Conservation (phyloP, 78 protist genomes). For the Ministeria vibrans region DNA sequence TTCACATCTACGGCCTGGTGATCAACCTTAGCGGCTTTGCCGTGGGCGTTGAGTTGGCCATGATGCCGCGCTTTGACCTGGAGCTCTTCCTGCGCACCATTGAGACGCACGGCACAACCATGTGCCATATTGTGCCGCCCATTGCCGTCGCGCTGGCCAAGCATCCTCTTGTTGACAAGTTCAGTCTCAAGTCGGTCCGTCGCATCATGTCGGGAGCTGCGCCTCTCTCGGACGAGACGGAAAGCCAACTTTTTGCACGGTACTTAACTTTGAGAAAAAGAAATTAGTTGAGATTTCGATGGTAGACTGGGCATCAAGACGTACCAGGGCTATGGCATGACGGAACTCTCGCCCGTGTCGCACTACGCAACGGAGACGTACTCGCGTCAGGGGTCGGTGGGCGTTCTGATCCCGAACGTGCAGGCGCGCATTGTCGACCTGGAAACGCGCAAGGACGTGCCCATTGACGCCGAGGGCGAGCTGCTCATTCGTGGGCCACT, state of each 20-base stretch:
- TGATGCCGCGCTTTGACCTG: conserved; percentile 57
- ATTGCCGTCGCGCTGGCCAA: conserved; percentile 69
- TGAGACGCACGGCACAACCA: neutral
- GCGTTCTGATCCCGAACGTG: conserved; percentile 7
- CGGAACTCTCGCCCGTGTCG: conserved; percentile 65
- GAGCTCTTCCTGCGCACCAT: conserved; percentile 35
- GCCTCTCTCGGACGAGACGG: conserved; percentile 46
- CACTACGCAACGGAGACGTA: neutral
- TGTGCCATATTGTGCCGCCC: conserved; percentile 55
- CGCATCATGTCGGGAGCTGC: conserved; percentile 72
- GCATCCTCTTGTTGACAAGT: conserved; percentile 60
- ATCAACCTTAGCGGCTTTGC: neutral
- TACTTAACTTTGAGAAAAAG: no score
- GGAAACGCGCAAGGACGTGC: neutral
- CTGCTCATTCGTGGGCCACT: conserved; percentile 62
- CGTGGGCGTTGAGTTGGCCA: conserved; percentile 2
- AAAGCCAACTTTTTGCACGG: conserved; percentile 5
- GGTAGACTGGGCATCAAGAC: no score
- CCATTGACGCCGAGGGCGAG: conserved; percentile 35
- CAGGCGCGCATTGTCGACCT: conserved; percentile 3
- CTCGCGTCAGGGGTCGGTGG: conserved; percentile 14
- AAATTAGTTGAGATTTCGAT: no score
- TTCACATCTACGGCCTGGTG: conserved; percentile 62
- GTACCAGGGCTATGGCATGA: conserved; percentile 87
- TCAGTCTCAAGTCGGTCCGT: conserved; percentile 41